Evolutionary conservation across 805 yeast genomes (phyloP).

Genomic region (Kazachstania bromeliacearum): DNA sequence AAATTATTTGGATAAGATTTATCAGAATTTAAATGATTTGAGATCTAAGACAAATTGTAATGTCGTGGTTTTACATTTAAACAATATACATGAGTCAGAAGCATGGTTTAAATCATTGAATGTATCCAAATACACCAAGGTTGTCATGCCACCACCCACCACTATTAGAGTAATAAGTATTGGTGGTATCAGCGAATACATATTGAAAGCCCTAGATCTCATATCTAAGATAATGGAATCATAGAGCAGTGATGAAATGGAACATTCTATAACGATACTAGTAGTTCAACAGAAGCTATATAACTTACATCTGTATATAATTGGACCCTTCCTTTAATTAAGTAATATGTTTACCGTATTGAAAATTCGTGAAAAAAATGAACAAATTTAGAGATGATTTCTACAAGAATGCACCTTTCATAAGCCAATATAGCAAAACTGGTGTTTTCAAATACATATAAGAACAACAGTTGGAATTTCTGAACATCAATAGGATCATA

Average conservation of each 20-base stretch:
- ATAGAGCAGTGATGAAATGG: too few species aligned
- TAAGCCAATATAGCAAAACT: too few species aligned
- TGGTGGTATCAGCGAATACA: conserved; percentile 29
- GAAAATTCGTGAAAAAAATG: too few species aligned
- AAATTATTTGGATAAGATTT: conserved; percentile 19
- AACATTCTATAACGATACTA: too few species aligned
- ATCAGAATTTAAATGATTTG: conserved; percentile 24
- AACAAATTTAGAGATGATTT: background rate
- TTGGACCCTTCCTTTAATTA: too few species aligned
- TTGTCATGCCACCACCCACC: conserved; percentile 24
- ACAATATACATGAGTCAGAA: conserved; percentile 27
- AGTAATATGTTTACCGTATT: too few species aligned
- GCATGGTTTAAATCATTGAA: conserved; percentile 24
- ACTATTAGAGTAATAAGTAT: conserved; percentile 25
- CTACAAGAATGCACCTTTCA: too few species aligned
- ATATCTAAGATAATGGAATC: conserved; percentile 11
- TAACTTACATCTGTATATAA: too few species aligned
- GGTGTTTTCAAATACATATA: too few species aligned
- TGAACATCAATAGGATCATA: too few species aligned
- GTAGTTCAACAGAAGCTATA: too few species aligned
- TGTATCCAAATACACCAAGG: conserved; percentile 15
- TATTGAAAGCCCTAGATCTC: conserved; percentile 19
- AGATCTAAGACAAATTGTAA: conserved; percentile 28
- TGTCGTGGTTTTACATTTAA: conserved; percentile 25
- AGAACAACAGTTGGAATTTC: too few species aligned